Conservation (phyloP, 2,329 filamentous ascomycete genomes). For the Colletotrichum sp. region DNA sequence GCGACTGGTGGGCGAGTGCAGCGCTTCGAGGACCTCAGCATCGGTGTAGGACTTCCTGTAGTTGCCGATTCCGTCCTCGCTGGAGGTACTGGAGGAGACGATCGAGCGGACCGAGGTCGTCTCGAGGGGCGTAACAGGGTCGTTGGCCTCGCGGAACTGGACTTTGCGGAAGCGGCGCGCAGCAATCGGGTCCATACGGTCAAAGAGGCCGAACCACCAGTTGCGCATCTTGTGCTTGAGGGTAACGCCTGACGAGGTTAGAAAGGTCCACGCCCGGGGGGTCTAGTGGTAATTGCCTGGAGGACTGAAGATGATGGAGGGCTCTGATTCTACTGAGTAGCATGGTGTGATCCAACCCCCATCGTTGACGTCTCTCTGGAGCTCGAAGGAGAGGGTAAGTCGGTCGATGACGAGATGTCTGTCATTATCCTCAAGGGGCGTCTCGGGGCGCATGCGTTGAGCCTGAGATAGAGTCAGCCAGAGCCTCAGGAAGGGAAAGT, state of each 20-base stretch:
- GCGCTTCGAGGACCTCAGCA: conserved; percentile 24
- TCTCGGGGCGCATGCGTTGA: conserved; percentile 13
- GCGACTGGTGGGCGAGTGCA: conserved; percentile 24
- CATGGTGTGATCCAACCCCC: conserved; percentile 17
- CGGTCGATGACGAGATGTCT: conserved; percentile 1
- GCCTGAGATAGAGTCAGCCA: not conserved
- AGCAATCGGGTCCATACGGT: conserved; percentile 20
- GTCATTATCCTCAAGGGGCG: not conserved
- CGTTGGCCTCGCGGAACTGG: conserved; percentile 1
- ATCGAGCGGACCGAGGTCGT: not conserved
- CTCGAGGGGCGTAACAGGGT: conserved; percentile 1
- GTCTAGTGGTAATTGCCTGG: not conserved
- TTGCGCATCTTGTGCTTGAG: conserved; percentile 18
- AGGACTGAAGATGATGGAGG: conserved; percentile 20
- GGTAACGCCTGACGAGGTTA: not conserved
- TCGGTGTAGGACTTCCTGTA: conserved; percentile 4
- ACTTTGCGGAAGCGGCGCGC: conserved; percentile 14
- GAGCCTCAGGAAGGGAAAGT: not conserved
- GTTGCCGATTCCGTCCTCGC: not conserved
- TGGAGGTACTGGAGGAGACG: not conserved
- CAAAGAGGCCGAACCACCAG: conserved; percentile 20
- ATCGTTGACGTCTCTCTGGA: conserved; percentile 27
- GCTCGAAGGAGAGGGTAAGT: not conserved
- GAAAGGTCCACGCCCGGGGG: not conserved
- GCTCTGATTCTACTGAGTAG: conserved; percentile 19